Conservation (phyloP, 176 grass and related monocot species). For the Elymus sibiricus region DNA sequence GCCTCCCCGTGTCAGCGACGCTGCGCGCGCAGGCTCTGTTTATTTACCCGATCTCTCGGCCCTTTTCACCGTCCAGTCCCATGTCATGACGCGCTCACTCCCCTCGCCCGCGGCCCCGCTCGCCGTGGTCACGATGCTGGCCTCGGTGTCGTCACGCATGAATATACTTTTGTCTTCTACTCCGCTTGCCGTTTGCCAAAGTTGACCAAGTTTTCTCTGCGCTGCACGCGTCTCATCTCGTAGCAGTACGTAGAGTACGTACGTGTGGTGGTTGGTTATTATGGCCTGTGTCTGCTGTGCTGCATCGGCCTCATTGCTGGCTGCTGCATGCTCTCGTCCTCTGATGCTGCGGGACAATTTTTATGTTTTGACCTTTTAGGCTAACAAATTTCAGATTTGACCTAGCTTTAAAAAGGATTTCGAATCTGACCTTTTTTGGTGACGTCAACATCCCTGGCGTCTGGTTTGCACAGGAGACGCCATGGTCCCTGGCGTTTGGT, state of each 20-base stretch:
- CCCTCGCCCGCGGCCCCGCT: not conserved
- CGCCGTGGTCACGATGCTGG: not conserved
- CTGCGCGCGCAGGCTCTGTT: not conserved
- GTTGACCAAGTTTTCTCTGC: slow-evolving; percentile 5
- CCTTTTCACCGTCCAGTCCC: slow-evolving; percentile 29
- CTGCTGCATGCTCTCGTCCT: too few species aligned
- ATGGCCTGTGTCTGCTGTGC: not conserved
- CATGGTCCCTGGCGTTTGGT: too few species aligned
- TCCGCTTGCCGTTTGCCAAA: not conserved
- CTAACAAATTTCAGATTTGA: too few species aligned
- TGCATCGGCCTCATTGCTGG: too few species aligned
- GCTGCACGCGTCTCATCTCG: not conserved
- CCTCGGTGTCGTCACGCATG: not conserved
- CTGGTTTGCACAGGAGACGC: too few species aligned
- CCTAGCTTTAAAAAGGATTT: too few species aligned
- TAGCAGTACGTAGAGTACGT: not conserved
- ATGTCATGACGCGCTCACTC: slow-evolving; percentile 34
- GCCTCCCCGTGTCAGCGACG: slow-evolving; percentile 24
- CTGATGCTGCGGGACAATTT: too few species aligned
- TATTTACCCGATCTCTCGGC: slow-evolving; percentile 14
- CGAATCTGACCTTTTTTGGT: too few species aligned
- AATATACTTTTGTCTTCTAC: slow-evolving; percentile 39
- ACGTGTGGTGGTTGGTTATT: not conserved
- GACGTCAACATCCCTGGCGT: too few species aligned
- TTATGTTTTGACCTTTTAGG: too few species aligned